phyloP scores from a whole-genome alignment of 352 stramenopile species.

The Globisporangium cylindrosporum region DNA sequence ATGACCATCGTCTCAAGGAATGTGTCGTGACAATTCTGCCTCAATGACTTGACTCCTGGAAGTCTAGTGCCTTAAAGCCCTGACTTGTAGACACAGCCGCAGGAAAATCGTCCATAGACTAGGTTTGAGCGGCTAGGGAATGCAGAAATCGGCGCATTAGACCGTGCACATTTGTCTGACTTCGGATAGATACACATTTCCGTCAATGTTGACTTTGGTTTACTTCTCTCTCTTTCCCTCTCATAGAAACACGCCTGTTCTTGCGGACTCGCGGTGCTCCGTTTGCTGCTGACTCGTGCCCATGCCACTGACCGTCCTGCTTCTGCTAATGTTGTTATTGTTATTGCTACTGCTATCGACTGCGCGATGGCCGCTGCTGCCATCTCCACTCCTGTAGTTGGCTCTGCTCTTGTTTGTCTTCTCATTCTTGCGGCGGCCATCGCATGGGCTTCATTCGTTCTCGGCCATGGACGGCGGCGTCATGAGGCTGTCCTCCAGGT shows the following conservation, averaged over 20 bases:
- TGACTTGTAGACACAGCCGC: no score
- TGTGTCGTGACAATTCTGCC: no score
- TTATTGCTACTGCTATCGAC: background rate
- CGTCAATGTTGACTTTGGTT: background rate
- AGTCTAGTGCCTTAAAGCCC: no score
- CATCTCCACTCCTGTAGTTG: background rate
- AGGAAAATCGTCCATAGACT: no score
- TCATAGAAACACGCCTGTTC: conserved; percentile 13
- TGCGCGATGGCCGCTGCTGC: background rate
- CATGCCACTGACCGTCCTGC: background rate
- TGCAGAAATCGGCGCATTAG: no score
- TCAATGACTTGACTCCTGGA: no score
- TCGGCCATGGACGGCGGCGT: conserved; percentile 10
- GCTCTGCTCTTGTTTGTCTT: conserved; percentile 5
- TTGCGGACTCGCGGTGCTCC: conserved; percentile 3
- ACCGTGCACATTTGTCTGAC: no score
- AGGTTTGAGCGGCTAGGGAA: no score
- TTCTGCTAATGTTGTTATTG: background rate
- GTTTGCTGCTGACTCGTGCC: background rate
- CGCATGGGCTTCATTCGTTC: conserved; percentile 13
- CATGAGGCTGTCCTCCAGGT: conserved; percentile 14
- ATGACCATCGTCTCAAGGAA: no score
- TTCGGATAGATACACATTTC: background rate
- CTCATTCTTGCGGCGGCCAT: conserved; percentile 21
- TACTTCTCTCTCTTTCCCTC: background rate